Base-by-base conservation (phyloP, 257 asterid genomes). In the Striga asiatica region DNA sequence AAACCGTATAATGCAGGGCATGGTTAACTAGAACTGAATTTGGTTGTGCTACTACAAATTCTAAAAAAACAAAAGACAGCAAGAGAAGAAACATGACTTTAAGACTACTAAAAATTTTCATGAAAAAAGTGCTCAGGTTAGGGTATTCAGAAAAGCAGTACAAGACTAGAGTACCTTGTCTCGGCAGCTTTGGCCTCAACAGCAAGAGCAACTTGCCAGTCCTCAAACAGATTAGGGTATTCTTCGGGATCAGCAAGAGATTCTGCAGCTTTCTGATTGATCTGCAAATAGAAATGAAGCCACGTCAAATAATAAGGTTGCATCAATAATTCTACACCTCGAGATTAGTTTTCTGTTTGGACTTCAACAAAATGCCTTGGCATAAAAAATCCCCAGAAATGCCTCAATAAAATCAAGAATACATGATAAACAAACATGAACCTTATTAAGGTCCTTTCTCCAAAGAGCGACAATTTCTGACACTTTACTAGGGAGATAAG, bases 171-270 rank as follows among this genome's bases (percentile, higher is more conserved):
- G 34, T 65, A 72, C 84, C 84, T 80, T 50, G 87, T 66, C 61
- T 81, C 93, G 17, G 85, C 75, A 68, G 72, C 81, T 74, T 74
- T 88, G 68, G 80, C 69, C 78, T 92, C 99, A 64, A 92, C 91
- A 66, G 75, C 76, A 63, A 81, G 92, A n/a, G 95, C 97, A 73
- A 92, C 69, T 79, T 92, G 95, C 99, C 99, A 92, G 52, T 88
- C 97, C 56, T 92, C 99, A 71, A 92, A 92, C 62, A 92, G 69
- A 77, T 92, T 92, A 25, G 99, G 87, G 65, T 92, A 92, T 56
- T 92, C 97, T 76, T 72, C 95, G 27, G 99, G 99, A 78, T 92
- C 97, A 38, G 99, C 99, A 58, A 92, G 82, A 70, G 99, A 87
- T 66, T 92, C 99, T 5, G 99, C 94, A 70, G 99, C 99, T 78